These are phyloP conservation scores for Clonostachys sp. DNA, from an alignment of 2,329 filamentous ascomycete genomes.

Conservation along the genomic window DNA sequence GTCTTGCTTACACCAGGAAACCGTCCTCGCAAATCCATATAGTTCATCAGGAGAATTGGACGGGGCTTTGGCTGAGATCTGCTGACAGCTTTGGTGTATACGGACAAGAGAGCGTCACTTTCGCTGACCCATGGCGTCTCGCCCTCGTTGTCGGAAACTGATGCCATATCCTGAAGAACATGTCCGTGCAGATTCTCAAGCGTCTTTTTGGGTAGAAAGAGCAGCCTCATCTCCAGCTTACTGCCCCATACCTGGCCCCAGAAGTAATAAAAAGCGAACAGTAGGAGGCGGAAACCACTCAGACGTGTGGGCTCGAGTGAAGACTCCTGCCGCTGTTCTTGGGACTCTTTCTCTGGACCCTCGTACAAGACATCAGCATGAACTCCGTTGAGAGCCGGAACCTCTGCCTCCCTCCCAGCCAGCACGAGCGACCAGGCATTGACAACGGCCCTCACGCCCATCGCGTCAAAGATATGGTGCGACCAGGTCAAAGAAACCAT, in stretches of 20 bases:
- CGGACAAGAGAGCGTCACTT: slow-evolving; percentile 36
- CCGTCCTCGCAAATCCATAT: slow-evolving; percentile 18
- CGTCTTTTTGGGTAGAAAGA: slow-evolving; percentile 27
- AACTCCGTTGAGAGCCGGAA: slow-evolving; percentile 25
- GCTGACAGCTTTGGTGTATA: slow-evolving; percentile 20
- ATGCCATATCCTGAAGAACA: background rate
- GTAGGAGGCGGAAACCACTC: too few relatives aligned
- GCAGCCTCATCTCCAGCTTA: slow-evolving; percentile 23
- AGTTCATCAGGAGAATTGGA: slow-evolving; percentile 14
- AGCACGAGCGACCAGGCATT: slow-evolving; percentile 39
- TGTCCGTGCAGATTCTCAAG: slow-evolving; percentile 2
- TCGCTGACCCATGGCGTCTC: slow-evolving; percentile 33
- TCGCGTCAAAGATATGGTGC: slow-evolving; percentile 41
- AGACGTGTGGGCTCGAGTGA: too few relatives aligned
- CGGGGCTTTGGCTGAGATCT: slow-evolving; percentile 8
- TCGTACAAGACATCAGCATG: slow-evolving; percentile 25
- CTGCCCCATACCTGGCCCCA: slow-evolving; percentile 21
- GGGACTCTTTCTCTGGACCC: slow-evolving; percentile 9
- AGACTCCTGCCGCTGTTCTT: too few relatives aligned
- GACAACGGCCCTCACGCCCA: slow-evolving; percentile 34
- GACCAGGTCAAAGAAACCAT: slow-evolving; percentile 38
- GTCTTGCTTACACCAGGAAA: slow-evolving; percentile 9
- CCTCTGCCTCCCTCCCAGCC: slow-evolving; percentile 31
- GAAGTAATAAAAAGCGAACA: slow-evolving; percentile 11
- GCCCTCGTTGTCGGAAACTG: background rate